phyloP scores from a whole-genome alignment of 495 filamentous ascomycete species.

The Apodospora peruviana region DNA sequence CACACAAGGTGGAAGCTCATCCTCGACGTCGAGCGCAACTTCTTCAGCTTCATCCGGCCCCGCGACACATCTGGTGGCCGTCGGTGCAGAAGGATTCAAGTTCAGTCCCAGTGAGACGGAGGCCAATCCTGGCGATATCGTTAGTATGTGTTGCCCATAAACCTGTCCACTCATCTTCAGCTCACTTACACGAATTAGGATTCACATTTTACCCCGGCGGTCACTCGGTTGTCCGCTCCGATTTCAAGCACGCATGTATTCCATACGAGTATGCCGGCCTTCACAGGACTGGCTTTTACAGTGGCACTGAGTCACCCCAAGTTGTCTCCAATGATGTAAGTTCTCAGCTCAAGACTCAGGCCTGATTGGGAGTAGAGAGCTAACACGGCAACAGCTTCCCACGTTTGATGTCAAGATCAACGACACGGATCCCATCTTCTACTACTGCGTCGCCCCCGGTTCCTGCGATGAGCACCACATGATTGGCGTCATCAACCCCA shows the following conservation, averaged over 20 bases:
- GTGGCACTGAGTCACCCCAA: slow-evolving; percentile 34
- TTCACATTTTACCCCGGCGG: slow-evolving; percentile 57
- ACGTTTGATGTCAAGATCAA: slow-evolving; percentile 47
- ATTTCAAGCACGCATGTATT: slow-evolving; percentile 52
- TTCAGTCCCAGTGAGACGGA: slow-evolving; percentile 27
- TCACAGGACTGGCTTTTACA: slow-evolving; percentile 42
- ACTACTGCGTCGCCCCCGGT: slow-evolving; percentile 50
- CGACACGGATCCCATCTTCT: slow-evolving; percentile 54
- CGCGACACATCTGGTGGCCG: neutral
- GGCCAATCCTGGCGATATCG: slow-evolving; percentile 33
- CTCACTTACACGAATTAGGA: slow-evolving; percentile 16
- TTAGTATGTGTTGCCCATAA: slow-evolving; percentile 20
- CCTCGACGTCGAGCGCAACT: neutral
- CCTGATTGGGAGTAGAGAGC: neutral
- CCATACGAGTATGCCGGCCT: slow-evolving; percentile 46
- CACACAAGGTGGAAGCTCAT: too few species aligned
- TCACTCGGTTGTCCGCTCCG: slow-evolving; percentile 53
- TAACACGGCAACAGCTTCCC: slow-evolving; percentile 32
- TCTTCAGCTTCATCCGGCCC: slow-evolving; percentile 9
- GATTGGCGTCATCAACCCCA: slow-evolving; percentile 48
- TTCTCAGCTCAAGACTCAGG: too few species aligned
- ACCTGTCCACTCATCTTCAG: neutral
- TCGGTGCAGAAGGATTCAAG: slow-evolving; percentile 27
- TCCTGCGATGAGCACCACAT: slow-evolving; percentile 37
- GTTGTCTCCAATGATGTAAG: slow-evolving; percentile 31